Evolutionary conservation across 2,329 filamentous ascomycete genomes (phyloP).

Genomic region (Purpureocillium takamizusanense): DNA sequence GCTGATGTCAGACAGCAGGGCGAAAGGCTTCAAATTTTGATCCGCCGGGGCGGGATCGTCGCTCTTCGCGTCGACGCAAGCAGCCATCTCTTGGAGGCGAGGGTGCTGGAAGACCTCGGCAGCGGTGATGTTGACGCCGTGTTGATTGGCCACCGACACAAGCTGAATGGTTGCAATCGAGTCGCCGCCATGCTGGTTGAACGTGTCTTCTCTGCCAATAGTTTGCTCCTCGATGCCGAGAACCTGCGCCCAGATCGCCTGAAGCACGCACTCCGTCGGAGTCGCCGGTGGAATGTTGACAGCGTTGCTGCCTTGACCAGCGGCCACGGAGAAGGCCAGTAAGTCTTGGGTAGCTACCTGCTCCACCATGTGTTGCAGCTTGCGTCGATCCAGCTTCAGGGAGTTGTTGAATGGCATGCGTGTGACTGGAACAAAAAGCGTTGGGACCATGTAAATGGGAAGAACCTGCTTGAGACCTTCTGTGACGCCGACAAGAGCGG

Average conservation of each 20-base stretch:
- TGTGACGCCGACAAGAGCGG: background rate
- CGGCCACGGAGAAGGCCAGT: background rate
- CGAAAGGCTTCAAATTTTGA: background rate
- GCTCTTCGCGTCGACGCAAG: background rate
- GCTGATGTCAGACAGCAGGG: background rate
- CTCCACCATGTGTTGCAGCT: background rate
- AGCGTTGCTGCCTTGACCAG: too few relatives aligned
- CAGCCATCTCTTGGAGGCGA: background rate
- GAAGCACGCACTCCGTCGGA: background rate
- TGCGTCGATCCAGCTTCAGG: background rate
- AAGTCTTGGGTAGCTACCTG: background rate
- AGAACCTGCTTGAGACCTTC: background rate
- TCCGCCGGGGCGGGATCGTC: background rate
- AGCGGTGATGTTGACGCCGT: conserved; percentile 12
- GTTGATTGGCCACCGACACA: conserved; percentile 1
- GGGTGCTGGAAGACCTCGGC: conserved; percentile 6
- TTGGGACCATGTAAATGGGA: conserved; percentile 2
- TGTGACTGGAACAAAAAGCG: background rate
- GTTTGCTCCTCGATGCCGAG: conserved; percentile 25
- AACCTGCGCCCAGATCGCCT: conserved; percentile 32
- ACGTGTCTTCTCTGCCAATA: conserved; percentile 7
- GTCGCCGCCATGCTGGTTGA: conserved; percentile 25
- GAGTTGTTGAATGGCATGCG: background rate
- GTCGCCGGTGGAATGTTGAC: background rate
- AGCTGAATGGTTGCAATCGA: conserved; percentile 12